Evolutionary conservation across 2,329 filamentous ascomycete species (phyloP).

Genomic region (Aspergillus viridinutans): DNA sequence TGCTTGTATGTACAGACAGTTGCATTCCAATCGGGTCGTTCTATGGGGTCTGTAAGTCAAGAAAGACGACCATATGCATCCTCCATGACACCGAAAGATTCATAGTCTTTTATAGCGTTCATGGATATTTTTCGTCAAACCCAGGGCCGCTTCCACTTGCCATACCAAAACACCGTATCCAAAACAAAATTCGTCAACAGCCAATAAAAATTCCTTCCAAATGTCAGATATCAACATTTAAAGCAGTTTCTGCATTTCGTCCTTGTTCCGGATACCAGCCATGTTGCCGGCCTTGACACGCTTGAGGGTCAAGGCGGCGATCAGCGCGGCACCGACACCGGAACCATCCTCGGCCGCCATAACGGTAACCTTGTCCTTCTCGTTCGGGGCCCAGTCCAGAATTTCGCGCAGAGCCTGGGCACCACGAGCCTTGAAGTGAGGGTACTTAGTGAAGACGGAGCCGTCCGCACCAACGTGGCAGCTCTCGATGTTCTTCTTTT

Average conservation of each 20-base stretch:
- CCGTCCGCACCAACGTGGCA: conserved; percentile 97
- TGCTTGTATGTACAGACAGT: not conserved
- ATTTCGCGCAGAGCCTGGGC: conserved; percentile 90
- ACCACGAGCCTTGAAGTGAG: conserved; percentile 85
- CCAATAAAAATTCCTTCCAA: not conserved
- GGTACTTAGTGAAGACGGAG: conserved; percentile 98
- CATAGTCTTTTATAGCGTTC: not conserved
- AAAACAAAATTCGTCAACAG: not conserved
- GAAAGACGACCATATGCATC: not conserved
- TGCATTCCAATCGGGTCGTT: not conserved
- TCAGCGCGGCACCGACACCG: conserved; percentile 93
- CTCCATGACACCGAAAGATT: not conserved
- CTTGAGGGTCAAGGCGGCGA: conserved; percentile 69
- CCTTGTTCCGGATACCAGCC: conserved; percentile 53
- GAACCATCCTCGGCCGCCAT: conserved; percentile 90
- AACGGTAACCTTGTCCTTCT: conserved; percentile 83
- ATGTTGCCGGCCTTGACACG: conserved; percentile 57
- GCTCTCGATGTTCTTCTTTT: conserved; percentile 82
- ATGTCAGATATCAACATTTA: conserved; percentile 9
- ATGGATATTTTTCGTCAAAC: not conserved
- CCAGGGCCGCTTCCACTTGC: not conserved
- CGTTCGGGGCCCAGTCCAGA: conserved; percentile 83
- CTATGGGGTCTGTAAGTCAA: not conserved
- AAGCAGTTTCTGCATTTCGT: conserved; percentile 33
- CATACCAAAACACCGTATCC: not conserved